A percentile compares a stretch with the other conserved stretches of the same genome.
Evolutionary conservation across 352 stramenopile genomes (phyloP).

Genomic region (Globisporangium acanthophoron): DNA sequence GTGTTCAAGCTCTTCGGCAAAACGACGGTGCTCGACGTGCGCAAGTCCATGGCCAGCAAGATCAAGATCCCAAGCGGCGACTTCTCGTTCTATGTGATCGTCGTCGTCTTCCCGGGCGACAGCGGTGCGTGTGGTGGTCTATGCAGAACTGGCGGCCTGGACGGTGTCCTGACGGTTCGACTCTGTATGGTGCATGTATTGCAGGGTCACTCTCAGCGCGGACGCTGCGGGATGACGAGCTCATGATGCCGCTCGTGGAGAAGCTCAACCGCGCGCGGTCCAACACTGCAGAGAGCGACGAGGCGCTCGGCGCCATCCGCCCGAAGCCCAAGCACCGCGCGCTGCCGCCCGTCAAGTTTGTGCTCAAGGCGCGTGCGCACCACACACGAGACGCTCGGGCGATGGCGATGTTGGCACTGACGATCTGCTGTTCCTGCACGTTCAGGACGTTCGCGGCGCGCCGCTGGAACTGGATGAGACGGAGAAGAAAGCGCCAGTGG

Average conservation of each 20-base stretch:
- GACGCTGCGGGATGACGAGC: slow-evolving; percentile 73
- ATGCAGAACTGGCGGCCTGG: too few relatives aligned
- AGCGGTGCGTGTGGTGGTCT: slow-evolving; percentile 6
- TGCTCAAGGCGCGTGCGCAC: slow-evolving; percentile 52
- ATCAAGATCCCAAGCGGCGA: slow-evolving; percentile 64
- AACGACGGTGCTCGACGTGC: slow-evolving; percentile 71
- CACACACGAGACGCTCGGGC: too few relatives aligned
- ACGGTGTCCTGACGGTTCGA: neutral
- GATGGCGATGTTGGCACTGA: neutral
- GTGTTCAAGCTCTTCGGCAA: slow-evolving; percentile 67
- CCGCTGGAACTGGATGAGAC: slow-evolving; percentile 61
- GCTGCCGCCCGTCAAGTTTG: slow-evolving; percentile 69
- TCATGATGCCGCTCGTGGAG: slow-evolving; percentile 71
- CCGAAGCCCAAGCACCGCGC: slow-evolving; percentile 56
- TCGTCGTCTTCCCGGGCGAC: slow-evolving; percentile 74
- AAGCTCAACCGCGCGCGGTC: slow-evolving; percentile 50
- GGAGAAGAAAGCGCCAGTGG: slow-evolving; percentile 22
- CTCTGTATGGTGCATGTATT: neutral
- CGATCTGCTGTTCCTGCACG: neutral
- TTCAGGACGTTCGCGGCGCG: slow-evolving; percentile 61
- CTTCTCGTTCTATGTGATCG: slow-evolving; percentile 73
- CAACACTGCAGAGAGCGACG: slow-evolving; percentile 35
- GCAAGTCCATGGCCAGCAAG: slow-evolving; percentile 77
- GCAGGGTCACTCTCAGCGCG: slow-evolving; percentile 52
- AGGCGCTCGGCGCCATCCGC: slow-evolving; percentile 37